Conservation (phyloP, 192 early-diverging fungal genomes). For the Thamnidium elegans region DNA sequence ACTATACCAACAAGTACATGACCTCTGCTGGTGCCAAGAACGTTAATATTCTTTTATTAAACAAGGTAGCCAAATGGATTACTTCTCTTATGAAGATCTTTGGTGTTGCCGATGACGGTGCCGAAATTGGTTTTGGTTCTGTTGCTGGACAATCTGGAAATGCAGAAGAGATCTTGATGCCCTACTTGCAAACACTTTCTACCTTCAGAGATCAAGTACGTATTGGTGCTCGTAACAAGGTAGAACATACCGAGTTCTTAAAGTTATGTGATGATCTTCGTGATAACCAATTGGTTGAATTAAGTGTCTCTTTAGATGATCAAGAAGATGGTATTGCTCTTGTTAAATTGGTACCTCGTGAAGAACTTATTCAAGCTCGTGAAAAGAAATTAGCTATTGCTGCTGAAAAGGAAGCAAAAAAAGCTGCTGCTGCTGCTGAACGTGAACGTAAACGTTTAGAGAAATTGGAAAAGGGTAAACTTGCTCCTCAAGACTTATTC, state of each 20-base stretch:
- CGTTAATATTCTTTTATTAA: constrained; percentile 69
- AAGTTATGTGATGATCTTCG: constrained; percentile 82
- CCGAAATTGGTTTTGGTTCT: constrained; percentile 66
- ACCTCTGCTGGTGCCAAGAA: constrained; percentile 50
- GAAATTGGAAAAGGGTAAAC: constrained; percentile 74
- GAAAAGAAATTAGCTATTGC: constrained; percentile 64
- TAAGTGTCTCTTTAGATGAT: constrained; percentile 93
- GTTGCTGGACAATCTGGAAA: constrained; percentile 34
- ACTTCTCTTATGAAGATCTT: constrained; percentile 80
- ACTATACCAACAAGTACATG: constrained; percentile 79
- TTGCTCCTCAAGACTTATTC: constrained; percentile 82
- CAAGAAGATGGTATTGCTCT: constrained; percentile 91
- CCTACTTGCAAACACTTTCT: constrained; percentile 77
- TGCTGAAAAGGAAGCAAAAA: constrained; percentile 59
- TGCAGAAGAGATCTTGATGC: constrained; percentile 67
- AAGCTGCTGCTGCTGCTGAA: constrained; percentile 57
- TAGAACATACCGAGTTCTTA: constrained; percentile 55
- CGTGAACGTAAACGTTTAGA: constrained; percentile 65
- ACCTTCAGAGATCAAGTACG: constrained; percentile 89
- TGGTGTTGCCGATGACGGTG: constrained; percentile 71
- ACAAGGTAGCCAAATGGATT: constrained; percentile 78
- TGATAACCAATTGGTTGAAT: constrained; percentile 80
- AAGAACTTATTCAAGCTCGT: constrained; percentile 61
- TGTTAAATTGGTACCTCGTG: constrained; percentile 84
- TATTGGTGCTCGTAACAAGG: constrained; percentile 62